Base-by-base conservation (phyloP, 1,139 yeast genomes). In the Candida sp. region DNA sequence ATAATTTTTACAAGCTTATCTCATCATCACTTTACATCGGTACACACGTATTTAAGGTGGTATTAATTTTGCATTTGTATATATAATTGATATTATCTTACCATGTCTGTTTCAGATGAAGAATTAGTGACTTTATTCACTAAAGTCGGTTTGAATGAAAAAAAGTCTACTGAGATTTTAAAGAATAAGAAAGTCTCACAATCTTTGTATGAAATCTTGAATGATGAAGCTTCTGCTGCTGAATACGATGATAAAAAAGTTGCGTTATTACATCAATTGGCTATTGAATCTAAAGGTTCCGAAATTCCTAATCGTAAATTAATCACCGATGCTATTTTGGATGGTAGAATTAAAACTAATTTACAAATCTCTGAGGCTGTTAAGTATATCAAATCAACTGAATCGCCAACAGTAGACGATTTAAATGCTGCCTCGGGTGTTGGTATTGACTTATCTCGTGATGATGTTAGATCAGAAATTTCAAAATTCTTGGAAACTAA, bases 121-220 rank as follows among this genome's bases (percentile, higher is more conserved):
- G 75, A 70, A 43, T 55, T 72, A 39, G 56, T 61, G n/a, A 49
- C 53, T 32, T 70, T 74, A 42, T 84, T 89, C 54, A 66, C 73
- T 49, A 65, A 70, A 41, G 70, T 87, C 47, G 96, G 96, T 15
- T 79, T 88, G 52, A 80, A 77, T 52, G 95, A 85, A 22, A 75
- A 82, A 53, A 84, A 84, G 60, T 66, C 84, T 43, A 75, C 77
- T 40, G 98, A 93, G 60, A 82, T 89, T 45, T 63, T 81, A 47
- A 91, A 88, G 64, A 93, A 93, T 70, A 83, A 84, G 61, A 90
- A 90, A 62, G 95, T 90, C 33, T 79, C 95, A 19, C 69, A 70
- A 32, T 80, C 95, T 1, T 75, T 93, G 46, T 75, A 72, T 35
- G 78, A 77, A 36, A 77, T 90, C 47, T 70, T 87, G 42, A 40